A percentile compares a stretch with the other conserved stretches of the same genome.
Evolutionary conservation across 805 yeast species (phyloP).

Genomic region (Barnettozyma sucrosica): DNA sequence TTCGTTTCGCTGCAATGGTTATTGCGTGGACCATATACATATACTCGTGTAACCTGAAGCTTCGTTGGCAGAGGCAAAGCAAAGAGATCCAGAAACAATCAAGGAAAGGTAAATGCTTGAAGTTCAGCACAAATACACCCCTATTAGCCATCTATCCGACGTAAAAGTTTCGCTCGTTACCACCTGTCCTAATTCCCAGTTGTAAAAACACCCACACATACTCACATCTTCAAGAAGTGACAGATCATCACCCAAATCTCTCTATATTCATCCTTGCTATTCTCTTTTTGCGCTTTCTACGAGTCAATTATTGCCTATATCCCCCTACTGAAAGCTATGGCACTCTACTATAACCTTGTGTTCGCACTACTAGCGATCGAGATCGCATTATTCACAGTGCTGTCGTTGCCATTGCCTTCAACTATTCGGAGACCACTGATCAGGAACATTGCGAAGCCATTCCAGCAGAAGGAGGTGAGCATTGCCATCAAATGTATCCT

Average conservation of each 20-base stretch:
- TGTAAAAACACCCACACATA: not conserved
- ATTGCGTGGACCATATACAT: too few relatives aligned
- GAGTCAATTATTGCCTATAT: not conserved
- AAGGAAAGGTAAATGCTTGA: too few relatives aligned
- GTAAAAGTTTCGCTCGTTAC: too few relatives aligned
- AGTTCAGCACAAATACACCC: too few relatives aligned
- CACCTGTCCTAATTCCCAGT: not conserved
- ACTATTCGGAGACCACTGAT: constrained; percentile 63
- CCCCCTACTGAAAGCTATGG: constrained; percentile 16
- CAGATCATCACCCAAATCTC: not conserved
- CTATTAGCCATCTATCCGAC: too few relatives aligned
- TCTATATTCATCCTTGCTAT: not conserved
- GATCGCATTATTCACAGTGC: constrained; percentile 68
- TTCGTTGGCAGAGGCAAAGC: too few relatives aligned
- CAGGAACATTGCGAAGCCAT: constrained; percentile 57
- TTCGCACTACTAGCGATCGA: constrained; percentile 75
- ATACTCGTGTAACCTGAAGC: too few relatives aligned
- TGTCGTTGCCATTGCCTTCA: constrained; percentile 85
- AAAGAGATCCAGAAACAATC: too few relatives aligned
- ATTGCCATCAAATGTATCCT: constrained; percentile 75
- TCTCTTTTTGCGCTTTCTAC: not conserved
- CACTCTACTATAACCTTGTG: constrained; percentile 33
- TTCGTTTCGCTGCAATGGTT: too few relatives aligned
- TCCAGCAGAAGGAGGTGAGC: constrained; percentile 63
- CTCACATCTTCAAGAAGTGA: not conserved